phyloP scores from a whole-genome alignment of 106 monocot species.

The Hemerocallis citrina region DNA sequence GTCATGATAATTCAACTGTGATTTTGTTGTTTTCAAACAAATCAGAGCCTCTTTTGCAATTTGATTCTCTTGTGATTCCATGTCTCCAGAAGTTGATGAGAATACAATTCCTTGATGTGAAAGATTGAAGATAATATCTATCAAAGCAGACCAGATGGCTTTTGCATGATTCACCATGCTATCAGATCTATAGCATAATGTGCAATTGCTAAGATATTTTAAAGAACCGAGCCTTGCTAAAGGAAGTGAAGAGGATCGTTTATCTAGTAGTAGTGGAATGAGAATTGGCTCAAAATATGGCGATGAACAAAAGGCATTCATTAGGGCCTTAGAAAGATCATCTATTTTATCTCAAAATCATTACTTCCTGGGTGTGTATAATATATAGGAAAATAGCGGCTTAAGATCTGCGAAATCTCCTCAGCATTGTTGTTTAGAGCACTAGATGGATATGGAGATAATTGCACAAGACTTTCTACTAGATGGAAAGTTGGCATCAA shows the following conservation, averaged over 20 bases:
- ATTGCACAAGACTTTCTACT: conserved; percentile 29
- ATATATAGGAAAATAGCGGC: conserved; percentile 82
- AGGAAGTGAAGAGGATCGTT: conserved; percentile 83
- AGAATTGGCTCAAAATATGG: conserved; percentile 78
- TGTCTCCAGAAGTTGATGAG: conserved; percentile 9
- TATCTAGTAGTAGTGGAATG: conserved; percentile 85
- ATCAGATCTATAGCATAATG: conserved; percentile 50
- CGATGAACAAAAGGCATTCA: conserved; percentile 75
- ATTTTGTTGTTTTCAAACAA: conserved; percentile 57
- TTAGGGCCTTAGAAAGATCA: conserved; percentile 66
- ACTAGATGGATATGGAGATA: conserved; percentile 47
- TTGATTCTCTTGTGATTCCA: conserved; percentile 35
- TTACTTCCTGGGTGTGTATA: conserved; percentile 57
- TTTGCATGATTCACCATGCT: conserved; percentile 63
- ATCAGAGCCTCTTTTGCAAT: conserved; percentile 55
- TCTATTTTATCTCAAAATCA: conserved; percentile 53
- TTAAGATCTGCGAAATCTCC: conserved; percentile 69
- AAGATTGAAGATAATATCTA: conserved; percentile 49
- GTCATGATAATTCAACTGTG: conserved; percentile 22
- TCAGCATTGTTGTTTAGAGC: conserved; percentile 26
- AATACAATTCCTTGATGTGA: conserved; percentile 11
- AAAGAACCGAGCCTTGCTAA: conserved; percentile 96
- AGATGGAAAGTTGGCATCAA: conserved; percentile 58
- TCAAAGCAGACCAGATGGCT: conserved; percentile 64
- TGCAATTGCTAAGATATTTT: conserved; percentile 73